Conservation (phyloP, 1,284 basidiomycete species). For the Pseudozyma pruni region DNA sequence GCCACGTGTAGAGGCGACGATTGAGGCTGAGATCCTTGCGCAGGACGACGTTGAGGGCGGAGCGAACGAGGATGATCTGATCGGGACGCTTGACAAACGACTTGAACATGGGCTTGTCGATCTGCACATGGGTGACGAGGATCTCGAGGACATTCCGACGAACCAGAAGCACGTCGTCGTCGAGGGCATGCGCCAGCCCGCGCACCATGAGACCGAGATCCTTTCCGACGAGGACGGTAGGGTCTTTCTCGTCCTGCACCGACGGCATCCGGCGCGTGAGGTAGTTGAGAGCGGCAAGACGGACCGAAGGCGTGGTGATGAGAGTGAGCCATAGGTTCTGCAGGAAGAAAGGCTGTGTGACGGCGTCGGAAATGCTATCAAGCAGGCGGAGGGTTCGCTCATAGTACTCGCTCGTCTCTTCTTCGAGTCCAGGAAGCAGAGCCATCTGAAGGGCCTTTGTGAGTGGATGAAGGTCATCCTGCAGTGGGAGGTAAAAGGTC, state of each 20-base stretch:
- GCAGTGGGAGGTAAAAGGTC: conserved; percentile 80
- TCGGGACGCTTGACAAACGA: conserved; percentile 36
- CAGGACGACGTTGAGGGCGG: conserved; percentile 70
- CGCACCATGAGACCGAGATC: conserved; percentile 92
- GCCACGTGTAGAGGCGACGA: conserved; percentile 90
- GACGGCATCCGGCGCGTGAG: conserved; percentile 80
- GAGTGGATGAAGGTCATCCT: conserved; percentile 82
- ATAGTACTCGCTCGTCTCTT: conserved; percentile 74
- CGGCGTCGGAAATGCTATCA: conserved; percentile 80
- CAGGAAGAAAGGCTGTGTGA: conserved; percentile 81
- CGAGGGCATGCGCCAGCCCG: conserved; percentile 86
- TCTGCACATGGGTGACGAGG: conserved; percentile 52
- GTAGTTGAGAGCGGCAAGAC: conserved; percentile 88
- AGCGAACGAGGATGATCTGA: conserved; percentile 53
- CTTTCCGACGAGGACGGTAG: conserved; percentile 70
- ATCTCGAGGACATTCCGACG: conserved; percentile 61
- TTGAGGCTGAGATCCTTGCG: conserved; percentile 92
- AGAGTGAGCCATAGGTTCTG: conserved; percentile 94
- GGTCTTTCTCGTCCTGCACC: conserved; percentile 28
- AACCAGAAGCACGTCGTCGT: conserved; percentile 78
- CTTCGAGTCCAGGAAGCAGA: conserved; percentile 75
- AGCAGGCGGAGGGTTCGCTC: conserved; percentile 88
- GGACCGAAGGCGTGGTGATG: conserved; percentile 85
- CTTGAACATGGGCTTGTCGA: conserved; percentile 47
- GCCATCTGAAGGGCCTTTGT: conserved; percentile 95